Evolutionary conservation across 768 basidiomycete genomes (phyloP).

Genomic region (Boletus sensibilis): DNA sequence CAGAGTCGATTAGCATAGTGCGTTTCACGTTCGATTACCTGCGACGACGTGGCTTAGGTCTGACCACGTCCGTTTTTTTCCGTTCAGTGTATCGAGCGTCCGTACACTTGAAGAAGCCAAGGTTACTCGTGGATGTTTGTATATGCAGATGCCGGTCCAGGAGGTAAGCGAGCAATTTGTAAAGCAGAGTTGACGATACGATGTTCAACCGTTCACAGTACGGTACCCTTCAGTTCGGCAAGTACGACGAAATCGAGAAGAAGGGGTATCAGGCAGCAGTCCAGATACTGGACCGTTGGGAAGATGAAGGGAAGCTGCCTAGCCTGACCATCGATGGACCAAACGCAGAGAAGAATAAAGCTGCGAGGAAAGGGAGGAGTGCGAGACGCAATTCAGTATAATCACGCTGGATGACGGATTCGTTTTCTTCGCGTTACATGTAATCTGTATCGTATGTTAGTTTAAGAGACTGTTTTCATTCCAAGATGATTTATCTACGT

Average conservation of each 20-base stretch:
- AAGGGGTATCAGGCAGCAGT: conserved; percentile 77
- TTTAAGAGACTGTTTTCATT: background rate
- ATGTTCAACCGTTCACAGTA: conserved; percentile 49
- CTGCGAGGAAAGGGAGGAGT: conserved; percentile 65
- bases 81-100: conserved; percentile 85
- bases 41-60: background rate
- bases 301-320: conserved; percentile 82
- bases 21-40: conserved; percentile 31
- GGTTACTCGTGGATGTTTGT: conserved; percentile 80
- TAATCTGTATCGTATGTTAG: background rate
- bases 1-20: conserved; percentile 95
- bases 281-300: conserved; percentile 71
- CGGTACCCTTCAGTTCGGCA: conserved; percentile 86
- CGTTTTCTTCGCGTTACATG: background rate
- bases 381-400: conserved; percentile 73
- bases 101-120: conserved; percentile 97
- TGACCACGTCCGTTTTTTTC: conserved; percentile 1
- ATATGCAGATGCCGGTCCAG: conserved; percentile 94
- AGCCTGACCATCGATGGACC: conserved; percentile 65
- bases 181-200: background rate
- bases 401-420: background rate
- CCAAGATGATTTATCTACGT: conserved; percentile 24
- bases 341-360: conserved; percentile 42
- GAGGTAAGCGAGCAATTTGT: conserved; percentile 48
- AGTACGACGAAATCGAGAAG: conserved; percentile 84